Base-by-base conservation (phyloP, 1,284 basidiomycete species). In the Pterulicium gracile region DNA sequence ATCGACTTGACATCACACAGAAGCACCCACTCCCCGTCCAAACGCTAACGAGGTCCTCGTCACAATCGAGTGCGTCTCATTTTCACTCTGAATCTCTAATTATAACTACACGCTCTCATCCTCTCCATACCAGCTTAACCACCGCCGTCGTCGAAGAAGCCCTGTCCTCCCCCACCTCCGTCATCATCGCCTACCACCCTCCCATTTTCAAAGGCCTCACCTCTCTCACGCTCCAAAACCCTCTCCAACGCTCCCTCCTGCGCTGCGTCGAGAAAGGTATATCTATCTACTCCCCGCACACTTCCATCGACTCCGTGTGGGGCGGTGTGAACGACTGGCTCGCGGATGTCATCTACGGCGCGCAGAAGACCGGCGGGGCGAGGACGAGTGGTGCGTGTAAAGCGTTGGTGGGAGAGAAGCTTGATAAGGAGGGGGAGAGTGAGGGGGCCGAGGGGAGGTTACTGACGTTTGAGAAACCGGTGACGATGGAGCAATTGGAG, bases 261-360 rank as follows among this genome's bases (percentile, higher is more conserved):
- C 75, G 73, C 47, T 85, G 90, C 49, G 81, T 82, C 0, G 81
- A 87, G 0, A 72, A 78, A 3, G 92, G 92, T 0, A 82, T 96
- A 49, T 88, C 84, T 13, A 72, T 97, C 2, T 97, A 90, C 65
- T 75, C 74, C 32, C 93, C 93, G 0, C 94, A 97, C 62, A 91
- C 88, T 0, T 77, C 87, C 1, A 70, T 96, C 12, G 94, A 98
- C 61, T 77, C 68, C 12, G 81, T 88, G 2, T 74, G 73, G 45
- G 88, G 80, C 12, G 93, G 93, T 0, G 80, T 97, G 52, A 94
- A 94, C 57, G 86, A 88, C 61, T 89, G 85, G 84, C 65, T 92
- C 45, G 81, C 77, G 1, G 56, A 70, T 42, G 70, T 73, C 47
- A 51, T 63, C 21, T 52, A 62, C 40, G 62, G 36, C n/a, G 19